Evolutionary conservation across 768 basidiomycete species (phyloP).

Genomic region (Russula olivacea): DNA sequence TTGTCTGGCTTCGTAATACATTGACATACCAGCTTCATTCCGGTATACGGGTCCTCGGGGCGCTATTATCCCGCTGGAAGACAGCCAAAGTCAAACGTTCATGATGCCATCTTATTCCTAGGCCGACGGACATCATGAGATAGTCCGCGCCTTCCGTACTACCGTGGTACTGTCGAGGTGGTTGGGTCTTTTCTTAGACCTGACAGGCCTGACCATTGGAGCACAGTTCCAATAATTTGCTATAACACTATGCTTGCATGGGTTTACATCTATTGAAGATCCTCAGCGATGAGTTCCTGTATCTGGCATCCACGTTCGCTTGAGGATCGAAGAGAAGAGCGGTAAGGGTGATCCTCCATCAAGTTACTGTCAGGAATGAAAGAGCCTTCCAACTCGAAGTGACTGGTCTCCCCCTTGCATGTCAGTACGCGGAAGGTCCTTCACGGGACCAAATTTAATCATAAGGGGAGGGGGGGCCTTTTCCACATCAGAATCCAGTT

Average conservation of each 20-base stretch:
- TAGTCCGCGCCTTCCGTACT: background rate
- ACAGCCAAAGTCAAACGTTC: background rate
- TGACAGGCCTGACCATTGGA: background rate
- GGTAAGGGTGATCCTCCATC: background rate
- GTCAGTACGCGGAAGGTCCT: background rate
- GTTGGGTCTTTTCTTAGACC: background rate
- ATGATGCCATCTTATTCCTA: background rate
- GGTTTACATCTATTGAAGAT: background rate
- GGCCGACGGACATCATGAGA: background rate
- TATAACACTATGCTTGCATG: background rate
- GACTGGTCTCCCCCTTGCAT: background rate
- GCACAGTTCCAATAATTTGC: background rate
- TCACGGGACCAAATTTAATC: background rate
- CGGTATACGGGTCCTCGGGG: background rate
- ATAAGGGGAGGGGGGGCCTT: background rate
- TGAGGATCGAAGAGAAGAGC: background rate
- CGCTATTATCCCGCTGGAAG: background rate
- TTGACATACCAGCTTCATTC: background rate
- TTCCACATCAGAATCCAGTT: background rate
- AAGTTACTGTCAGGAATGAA: too few species aligned
- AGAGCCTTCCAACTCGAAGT: too few species aligned
- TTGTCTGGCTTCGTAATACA: background rate
- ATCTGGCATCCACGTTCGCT: background rate
- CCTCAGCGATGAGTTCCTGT: background rate
- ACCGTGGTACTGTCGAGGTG: background rate